Conservation (phyloP, 106 monocot genomes). For the Dactylorhiza incarnata region DNA sequence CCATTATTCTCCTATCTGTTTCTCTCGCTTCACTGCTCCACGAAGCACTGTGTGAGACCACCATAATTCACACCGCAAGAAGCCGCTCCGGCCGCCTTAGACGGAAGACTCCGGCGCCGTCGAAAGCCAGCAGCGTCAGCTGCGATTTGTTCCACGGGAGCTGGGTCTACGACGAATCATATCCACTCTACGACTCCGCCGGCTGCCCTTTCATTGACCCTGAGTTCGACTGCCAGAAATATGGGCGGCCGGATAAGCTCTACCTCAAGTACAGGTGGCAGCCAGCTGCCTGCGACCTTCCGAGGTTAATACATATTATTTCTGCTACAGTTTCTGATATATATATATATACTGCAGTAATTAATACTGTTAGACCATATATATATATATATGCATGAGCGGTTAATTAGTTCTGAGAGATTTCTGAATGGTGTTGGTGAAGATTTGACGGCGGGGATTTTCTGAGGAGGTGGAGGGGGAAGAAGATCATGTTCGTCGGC, state of each 20-base stretch:
- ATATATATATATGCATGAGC: too few species aligned
- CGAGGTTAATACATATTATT: constrained; percentile 59
- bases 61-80: neutral
- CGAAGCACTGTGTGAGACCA: neutral
- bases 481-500: constrained; percentile 89
- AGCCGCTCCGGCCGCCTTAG: neutral
- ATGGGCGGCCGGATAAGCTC: constrained; percentile 69
- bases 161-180: constrained; percentile 71
- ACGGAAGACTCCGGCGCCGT: neutral
- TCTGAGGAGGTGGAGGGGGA: constrained; percentile 33
- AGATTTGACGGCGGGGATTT: constrained; percentile 50
- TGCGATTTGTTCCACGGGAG: constrained; percentile 76
- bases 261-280: constrained; percentile 92
- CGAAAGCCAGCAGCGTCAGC: constrained; percentile 1
- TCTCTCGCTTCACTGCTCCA: neutral
- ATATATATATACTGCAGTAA: too few species aligned
- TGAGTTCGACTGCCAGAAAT: constrained; percentile 82
- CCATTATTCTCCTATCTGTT: neutral
- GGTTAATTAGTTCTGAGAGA: neutral
- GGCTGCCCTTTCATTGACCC: constrained; percentile 66
- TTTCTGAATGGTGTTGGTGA: neutral
- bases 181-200: constrained; percentile 65
- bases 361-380: too few species aligned
- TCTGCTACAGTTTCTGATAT: neutral
- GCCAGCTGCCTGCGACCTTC: constrained; percentile 67